Evolutionary conservation across 148 eudicot species (phyloP).

Genomic region (Rheum nobile): DNA sequence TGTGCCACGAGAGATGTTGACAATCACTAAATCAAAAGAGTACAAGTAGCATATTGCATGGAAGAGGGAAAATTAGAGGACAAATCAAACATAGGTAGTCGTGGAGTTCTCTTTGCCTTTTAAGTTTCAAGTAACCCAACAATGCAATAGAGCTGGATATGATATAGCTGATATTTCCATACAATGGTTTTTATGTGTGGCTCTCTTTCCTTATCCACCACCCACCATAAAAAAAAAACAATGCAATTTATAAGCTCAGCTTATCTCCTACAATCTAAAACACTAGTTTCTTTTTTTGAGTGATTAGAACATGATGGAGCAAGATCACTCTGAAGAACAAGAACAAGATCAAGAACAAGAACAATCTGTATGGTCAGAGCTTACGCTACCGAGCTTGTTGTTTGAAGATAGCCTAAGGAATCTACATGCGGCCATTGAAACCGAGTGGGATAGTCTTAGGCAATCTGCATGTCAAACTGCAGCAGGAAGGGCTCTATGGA

Average conservation of each 20-base stretch:
- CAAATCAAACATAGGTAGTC: constrained; percentile 18
- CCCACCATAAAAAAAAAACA: constrained; percentile 19
- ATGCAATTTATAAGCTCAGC: constrained; percentile 18
- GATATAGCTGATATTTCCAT: constrained; percentile 22
- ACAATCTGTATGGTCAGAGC: constrained; percentile 47
- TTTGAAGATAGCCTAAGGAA: constrained; percentile 22
- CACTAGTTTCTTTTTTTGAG: background rate
- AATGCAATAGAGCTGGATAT: constrained; percentile 25
- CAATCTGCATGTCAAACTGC: constrained; percentile 86
- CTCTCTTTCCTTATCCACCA: constrained; percentile 88
- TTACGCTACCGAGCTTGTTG: constrained; percentile 42
- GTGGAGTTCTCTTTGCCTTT: constrained; percentile 40
- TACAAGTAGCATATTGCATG: constrained; percentile 2
- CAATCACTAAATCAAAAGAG: background rate
- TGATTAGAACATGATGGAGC: constrained; percentile 31
- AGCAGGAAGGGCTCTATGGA: constrained; percentile 91
- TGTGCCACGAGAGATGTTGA: constrained; percentile 7
- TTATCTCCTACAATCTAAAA: constrained; percentile 17
- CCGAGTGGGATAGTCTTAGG: constrained; percentile 51
- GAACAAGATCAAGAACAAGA: constrained; percentile 22
- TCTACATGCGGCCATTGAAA: constrained; percentile 48
- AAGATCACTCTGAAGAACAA: constrained; percentile 18
- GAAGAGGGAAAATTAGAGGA: background rate
- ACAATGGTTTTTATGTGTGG: constrained; percentile 61
- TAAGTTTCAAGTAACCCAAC: constrained; percentile 8